These are phyloP conservation scores for Rhodomyrtus tomentosa DNA, from an alignment of 345 rosid genomes.

Conservation along the genomic window DNA sequence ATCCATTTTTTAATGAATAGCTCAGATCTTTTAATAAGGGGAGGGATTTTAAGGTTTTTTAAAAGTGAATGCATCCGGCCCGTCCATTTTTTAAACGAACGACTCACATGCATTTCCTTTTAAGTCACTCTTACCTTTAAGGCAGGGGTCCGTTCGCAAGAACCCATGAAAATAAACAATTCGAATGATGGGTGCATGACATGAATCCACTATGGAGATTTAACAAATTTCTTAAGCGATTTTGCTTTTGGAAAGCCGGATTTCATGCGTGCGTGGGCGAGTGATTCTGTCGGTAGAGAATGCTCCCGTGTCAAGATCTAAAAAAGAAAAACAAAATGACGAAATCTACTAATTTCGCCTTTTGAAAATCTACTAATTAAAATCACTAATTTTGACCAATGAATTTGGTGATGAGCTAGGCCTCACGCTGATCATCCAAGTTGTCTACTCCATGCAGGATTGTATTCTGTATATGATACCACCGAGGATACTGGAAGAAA, in stretches of 20 bases:
- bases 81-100: too few species aligned
- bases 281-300: too few species aligned
- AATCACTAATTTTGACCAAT: background rate
- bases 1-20: too few species aligned
- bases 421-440: background rate
- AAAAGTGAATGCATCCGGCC: too few species aligned
- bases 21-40: too few species aligned
- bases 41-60: too few species aligned
- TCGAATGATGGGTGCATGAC: background rate
- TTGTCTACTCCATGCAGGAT: background rate
- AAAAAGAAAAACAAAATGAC: background rate
- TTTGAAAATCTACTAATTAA: background rate
- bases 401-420: too few species aligned
- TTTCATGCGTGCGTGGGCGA: too few species aligned
- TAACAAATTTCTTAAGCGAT: background rate
- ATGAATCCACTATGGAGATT: background rate
- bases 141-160: too few species aligned
- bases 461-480: background rate
- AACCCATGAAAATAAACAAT: background rate
- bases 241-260: too few species aligned
- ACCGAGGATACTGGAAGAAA: background rate
- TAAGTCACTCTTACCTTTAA: too few species aligned
- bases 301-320: background rate
- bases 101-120: too few species aligned
- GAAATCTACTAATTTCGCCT: background rate